These are phyloP conservation scores for Iberis pinnata DNA, from an alignment of 345 rosid genomes.

Conservation along the genomic window DNA sequence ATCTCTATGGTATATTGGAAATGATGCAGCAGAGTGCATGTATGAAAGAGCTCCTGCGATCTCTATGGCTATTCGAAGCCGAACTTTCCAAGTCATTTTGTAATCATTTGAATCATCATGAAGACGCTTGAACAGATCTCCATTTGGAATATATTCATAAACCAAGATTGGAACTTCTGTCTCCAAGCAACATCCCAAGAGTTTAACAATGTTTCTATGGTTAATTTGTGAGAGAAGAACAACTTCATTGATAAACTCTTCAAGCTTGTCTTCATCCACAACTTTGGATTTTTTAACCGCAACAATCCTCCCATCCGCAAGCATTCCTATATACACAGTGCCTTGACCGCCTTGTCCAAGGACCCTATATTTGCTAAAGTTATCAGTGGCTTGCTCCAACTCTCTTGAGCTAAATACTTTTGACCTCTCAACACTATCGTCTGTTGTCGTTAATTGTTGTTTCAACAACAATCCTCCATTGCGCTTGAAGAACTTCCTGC, in stretches of 20 bases:
- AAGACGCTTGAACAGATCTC: conserved; percentile 35
- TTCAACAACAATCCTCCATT: conserved; percentile 33
- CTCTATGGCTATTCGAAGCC: conserved; percentile 32
- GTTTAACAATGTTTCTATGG: conserved; percentile 28
- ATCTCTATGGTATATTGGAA: conserved; percentile 38
- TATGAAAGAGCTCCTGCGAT: conserved; percentile 30
- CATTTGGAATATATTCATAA: conserved; percentile 34
- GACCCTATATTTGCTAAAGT: conserved; percentile 2
- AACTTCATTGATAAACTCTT: conserved; percentile 43
- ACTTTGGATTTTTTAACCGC: conserved; percentile 31
- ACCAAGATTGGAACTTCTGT: conserved; percentile 24
- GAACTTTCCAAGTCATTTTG: conserved; percentile 34
- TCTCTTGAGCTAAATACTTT: conserved; percentile 17
- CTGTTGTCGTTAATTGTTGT: conserved; percentile 17
- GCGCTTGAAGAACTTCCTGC: conserved; percentile 11
- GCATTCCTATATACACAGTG: conserved; percentile 32
- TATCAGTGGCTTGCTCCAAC: conserved; percentile 14
- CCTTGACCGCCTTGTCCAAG: conserved; percentile 43
- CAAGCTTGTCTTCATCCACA: conserved; percentile 15
- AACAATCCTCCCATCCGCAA: conserved; percentile 29
- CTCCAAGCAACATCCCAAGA: conserved; percentile 40
- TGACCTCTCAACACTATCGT: conserved; percentile 17
- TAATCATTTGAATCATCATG: conserved; percentile 13
- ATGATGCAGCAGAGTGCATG: conserved; percentile 32
- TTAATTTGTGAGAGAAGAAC: conserved; percentile 31